phyloP scores from a whole-genome alignment of 176 grass and related monocot genomes.

The Tillandsia leiboldiana region DNA sequence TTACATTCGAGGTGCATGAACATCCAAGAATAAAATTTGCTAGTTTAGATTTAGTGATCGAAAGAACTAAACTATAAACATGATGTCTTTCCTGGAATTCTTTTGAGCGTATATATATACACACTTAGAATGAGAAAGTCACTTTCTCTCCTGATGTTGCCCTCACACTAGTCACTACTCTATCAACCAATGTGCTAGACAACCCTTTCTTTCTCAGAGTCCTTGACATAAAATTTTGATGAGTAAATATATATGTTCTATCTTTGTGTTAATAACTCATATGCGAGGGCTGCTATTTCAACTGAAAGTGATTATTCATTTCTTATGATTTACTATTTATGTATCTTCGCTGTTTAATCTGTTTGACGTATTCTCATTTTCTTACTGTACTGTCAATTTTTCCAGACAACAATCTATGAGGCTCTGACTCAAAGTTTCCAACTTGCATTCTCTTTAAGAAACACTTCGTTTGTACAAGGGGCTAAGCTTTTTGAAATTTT shows the following conservation, averaged over 20 bases:
- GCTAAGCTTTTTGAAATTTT: constrained; percentile 21
- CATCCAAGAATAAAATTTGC: background rate
- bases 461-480: constrained; percentile 54
- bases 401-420: constrained; percentile 80
- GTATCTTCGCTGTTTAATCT: background rate
- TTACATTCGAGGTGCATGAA: background rate
- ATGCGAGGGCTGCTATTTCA: no score
- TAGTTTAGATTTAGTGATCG: background rate
- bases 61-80: background rate
- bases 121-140: no score
- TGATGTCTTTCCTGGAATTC: background rate
- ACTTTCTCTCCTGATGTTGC: background rate
- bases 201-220: background rate
- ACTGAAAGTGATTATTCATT: no score
- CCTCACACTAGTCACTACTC: background rate
- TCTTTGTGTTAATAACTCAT: constrained; percentile 9
- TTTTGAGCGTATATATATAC: no score
- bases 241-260: constrained; percentile 25
- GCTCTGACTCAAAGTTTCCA: constrained; percentile 86
- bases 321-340: no score
- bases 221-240: constrained; percentile 3
- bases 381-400: background rate
- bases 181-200: constrained; percentile 9
- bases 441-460: constrained; percentile 82
- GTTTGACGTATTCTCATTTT: background rate